phyloP scores from a whole-genome alignment of 2,329 filamentous ascomycete genomes.

The Lachnellula willkommii region DNA sequence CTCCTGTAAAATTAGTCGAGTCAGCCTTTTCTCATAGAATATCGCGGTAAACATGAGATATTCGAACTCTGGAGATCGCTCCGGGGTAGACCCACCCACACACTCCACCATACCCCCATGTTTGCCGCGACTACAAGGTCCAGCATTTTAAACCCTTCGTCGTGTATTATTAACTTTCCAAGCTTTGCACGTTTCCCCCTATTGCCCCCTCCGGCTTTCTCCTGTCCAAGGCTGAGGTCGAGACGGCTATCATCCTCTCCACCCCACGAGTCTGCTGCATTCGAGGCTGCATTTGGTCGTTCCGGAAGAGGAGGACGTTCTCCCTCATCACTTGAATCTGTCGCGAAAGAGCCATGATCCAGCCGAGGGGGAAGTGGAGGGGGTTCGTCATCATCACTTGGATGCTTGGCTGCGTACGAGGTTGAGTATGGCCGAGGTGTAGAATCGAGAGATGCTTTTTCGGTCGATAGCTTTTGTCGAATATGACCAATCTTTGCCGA shows the following conservation, averaged over 20 bases:
- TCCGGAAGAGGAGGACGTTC: not conserved
- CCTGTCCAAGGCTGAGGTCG: slow-evolving; percentile 71
- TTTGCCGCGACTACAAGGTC: slow-evolving; percentile 89
- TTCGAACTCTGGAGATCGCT: not conserved
- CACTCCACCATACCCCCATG: slow-evolving; percentile 88
- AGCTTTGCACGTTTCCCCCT: slow-evolving; percentile 84
- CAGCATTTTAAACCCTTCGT: slow-evolving; percentile 91
- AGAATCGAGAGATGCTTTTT: slow-evolving; percentile 18
- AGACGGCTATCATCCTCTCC: slow-evolving; percentile 42
- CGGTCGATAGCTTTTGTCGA: slow-evolving; percentile 30
- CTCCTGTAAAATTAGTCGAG: not conserved
- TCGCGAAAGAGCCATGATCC: slow-evolving; percentile 4
- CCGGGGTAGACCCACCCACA: slow-evolving; percentile 49
- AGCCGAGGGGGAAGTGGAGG: slow-evolving; percentile 21
- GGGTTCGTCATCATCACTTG: slow-evolving; percentile 25
- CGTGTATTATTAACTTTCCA: slow-evolving; percentile 84
- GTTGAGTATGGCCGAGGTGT: slow-evolving; percentile 17
- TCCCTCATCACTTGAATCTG: slow-evolving; percentile 15
- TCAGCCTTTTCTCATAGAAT: not conserved
- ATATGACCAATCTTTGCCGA: slow-evolving; percentile 23
- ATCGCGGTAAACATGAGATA: too few species aligned
- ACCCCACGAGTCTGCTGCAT: not conserved
- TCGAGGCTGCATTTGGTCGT: not conserved
- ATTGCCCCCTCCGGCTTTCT: slow-evolving; percentile 80
- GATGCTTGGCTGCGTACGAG: slow-evolving; percentile 22